Evolutionary conservation across 805 yeast genomes (phyloP).

Genomic region (Cyberlindnera euphorbiae): DNA sequence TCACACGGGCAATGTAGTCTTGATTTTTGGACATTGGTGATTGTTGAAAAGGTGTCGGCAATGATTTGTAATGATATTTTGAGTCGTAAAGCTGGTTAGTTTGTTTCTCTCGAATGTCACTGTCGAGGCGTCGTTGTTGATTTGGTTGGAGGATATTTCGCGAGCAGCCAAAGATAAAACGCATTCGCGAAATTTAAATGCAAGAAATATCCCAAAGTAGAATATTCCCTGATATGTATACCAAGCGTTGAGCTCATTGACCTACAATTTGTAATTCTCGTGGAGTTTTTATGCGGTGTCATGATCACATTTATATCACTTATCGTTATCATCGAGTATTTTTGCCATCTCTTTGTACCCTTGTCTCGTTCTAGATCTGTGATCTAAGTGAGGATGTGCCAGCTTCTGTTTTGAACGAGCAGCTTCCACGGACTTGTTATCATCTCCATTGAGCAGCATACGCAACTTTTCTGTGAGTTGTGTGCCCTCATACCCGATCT

Average conservation of each 20-base stretch:
- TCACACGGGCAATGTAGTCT: slow-evolving; percentile 74
- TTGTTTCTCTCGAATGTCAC: neutral
- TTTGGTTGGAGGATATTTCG: no score
- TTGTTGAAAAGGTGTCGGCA: no score
- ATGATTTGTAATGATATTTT: neutral
- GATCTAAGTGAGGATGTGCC: neutral
- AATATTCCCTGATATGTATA: slow-evolving; percentile 1
- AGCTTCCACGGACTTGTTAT: neutral
- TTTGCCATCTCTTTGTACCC: slow-evolving; percentile 16
- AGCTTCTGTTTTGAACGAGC: neutral
- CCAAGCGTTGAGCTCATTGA: no score
- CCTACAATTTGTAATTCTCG: no score
- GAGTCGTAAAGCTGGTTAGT: no score
- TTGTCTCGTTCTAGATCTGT: slow-evolving; percentile 20
- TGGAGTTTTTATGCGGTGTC: no score
- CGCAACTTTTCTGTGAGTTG: slow-evolving; percentile 12
- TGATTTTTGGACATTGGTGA: slow-evolving; percentile 52
- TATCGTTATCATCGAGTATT: slow-evolving; percentile 20
- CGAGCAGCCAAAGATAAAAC: no score
- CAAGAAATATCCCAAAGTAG: neutral
- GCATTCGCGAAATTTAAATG: neutral
- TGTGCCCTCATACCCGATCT: slow-evolving; percentile 18
- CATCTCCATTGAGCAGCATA: slow-evolving; percentile 8
- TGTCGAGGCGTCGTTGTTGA: no score
- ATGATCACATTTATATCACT: slow-evolving; percentile 1